Conservation (phyloP, 129 eudicot genomes). For the Flaveria ramosissima region DNA sequence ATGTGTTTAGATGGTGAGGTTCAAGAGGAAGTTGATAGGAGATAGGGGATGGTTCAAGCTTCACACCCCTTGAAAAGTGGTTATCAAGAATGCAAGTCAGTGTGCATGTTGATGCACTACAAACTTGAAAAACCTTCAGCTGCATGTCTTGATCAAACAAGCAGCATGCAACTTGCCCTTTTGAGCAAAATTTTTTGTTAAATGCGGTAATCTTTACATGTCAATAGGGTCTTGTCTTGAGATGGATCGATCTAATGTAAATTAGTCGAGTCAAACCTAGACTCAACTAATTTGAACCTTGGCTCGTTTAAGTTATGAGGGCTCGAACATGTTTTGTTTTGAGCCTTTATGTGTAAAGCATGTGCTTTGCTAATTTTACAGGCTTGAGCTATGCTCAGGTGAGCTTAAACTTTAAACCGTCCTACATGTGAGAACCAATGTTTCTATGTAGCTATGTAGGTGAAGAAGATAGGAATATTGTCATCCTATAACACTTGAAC, state of each 20-base stretch:
- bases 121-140: neutral
- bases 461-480: no score
- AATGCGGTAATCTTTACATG: neutral
- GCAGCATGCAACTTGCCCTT: slow-evolving; percentile 11
- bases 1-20: slow-evolving; percentile 73
- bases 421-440: no score
- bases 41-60: slow-evolving; percentile 40
- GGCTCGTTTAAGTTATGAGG: neutral
- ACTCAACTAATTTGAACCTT: neutral
- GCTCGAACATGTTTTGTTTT: neutral
- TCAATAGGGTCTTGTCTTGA: neutral
- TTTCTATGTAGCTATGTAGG: no score
- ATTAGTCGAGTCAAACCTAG: neutral
- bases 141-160: slow-evolving; percentile 6
- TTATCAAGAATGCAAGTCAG: neutral
- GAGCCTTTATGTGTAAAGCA: neutral
- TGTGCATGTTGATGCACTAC: slow-evolving; percentile 8
- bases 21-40: slow-evolving; percentile 64
- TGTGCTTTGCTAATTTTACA: neutral
- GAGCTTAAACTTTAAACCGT: neutral
- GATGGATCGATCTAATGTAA: neutral
- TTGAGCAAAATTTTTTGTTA: slow-evolving; percentile 12
- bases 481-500: no score
- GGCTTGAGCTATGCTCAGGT: no score
- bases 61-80: slow-evolving; percentile 2